Conservation (phyloP, 805 yeast species). For the Blastobotrys robertii region DNA sequence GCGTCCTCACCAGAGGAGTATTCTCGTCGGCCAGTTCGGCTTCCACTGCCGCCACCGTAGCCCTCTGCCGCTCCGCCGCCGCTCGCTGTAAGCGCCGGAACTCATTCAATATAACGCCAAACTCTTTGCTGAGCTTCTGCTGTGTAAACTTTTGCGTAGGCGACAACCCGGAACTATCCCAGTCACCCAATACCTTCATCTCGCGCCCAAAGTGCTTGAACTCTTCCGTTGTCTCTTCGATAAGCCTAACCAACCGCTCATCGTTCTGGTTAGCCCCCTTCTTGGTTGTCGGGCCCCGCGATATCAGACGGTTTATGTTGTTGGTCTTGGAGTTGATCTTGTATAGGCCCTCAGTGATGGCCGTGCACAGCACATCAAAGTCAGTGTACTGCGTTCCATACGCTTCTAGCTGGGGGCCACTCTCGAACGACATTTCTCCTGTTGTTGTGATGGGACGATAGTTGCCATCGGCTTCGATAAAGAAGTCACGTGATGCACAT, state of each 20-base stretch:
- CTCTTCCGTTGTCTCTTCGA: slow-evolving; percentile 11
- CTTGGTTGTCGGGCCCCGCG: slow-evolving; percentile 5
- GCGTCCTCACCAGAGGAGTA: slow-evolving; percentile 21
- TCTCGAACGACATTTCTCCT: too few species aligned
- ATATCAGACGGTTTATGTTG: slow-evolving; percentile 7
- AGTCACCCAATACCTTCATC: slow-evolving; percentile 10
- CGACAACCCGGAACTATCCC: slow-evolving; percentile 10
- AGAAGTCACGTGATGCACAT: neutral
- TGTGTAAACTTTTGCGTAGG: slow-evolving; percentile 30
- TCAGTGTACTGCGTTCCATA: neutral
- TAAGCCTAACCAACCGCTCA: slow-evolving; percentile 9
- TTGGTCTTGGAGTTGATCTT: slow-evolving; percentile 10
- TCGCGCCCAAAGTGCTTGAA: slow-evolving; percentile 12
- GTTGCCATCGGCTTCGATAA: too few species aligned
- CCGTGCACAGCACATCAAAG: slow-evolving; percentile 10
- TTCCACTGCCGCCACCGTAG: neutral
- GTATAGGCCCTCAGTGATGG: slow-evolving; percentile 12
- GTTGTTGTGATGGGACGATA: too few species aligned
- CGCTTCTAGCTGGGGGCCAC: too few species aligned
- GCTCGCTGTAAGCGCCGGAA: slow-evolving; percentile 35
- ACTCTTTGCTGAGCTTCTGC: slow-evolving; percentile 49
- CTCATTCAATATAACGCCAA: slow-evolving; percentile 39
- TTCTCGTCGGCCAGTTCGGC: slow-evolving; percentile 4
- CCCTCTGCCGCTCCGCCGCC: slow-evolving; percentile 40
- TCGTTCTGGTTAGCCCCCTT: slow-evolving; percentile 4